Evolutionary conservation across 164 flowering plant genomes (phyloP).

Genomic region (Saururus chinensis): DNA sequence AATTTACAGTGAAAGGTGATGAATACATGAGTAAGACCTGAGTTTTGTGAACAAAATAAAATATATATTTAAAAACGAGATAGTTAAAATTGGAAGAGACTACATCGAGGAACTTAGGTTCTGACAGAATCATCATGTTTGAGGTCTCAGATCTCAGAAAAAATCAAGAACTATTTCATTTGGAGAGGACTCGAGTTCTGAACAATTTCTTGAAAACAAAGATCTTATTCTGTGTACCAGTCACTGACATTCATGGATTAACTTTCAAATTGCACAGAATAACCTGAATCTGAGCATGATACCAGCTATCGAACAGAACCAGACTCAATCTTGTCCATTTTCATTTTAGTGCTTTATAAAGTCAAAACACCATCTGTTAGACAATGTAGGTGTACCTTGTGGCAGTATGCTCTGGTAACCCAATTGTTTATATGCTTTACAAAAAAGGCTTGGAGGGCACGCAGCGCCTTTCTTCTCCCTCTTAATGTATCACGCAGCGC

Average conservation of each 20-base stretch:
- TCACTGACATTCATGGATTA: too few species aligned
- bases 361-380: not conserved
- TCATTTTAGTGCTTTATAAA: too few species aligned
- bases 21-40: too few species aligned
- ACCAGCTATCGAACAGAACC: not conserved
- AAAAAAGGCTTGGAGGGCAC: slow-evolving; percentile 54
- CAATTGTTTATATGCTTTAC: slow-evolving; percentile 75
- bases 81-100: not conserved
- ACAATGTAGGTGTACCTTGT: slow-evolving; percentile 37
- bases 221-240: too few species aligned
- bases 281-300: too few species aligned
- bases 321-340: not conserved
- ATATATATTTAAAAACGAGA: not conserved
- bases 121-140: not conserved
- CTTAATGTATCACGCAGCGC: slow-evolving; percentile 76
- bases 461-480: slow-evolving; percentile 79
- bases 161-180: too few species aligned
- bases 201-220: too few species aligned
- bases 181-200: too few species aligned
- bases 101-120: not conserved
- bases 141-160: not conserved
- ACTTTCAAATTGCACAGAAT: too few species aligned
- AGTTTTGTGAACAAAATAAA: too few species aligned
- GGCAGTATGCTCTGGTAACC: slow-evolving; percentile 64
- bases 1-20: too few species aligned